Evolutionary conservation across 305 asterid genomes (phyloP).

Genomic region (Solanum chacoense): DNA sequence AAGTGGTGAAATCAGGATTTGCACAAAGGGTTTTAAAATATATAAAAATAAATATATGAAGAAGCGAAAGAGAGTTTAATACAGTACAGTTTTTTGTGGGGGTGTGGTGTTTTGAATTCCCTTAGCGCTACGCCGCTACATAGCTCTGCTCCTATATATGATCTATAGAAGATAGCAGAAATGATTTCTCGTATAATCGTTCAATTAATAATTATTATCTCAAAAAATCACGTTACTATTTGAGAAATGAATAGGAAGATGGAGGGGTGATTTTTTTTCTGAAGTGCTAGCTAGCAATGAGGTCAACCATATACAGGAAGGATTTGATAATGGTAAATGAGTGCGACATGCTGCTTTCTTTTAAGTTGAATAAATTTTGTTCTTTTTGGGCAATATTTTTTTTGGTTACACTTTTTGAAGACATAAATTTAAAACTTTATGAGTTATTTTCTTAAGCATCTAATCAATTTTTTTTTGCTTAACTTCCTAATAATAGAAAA

Average conservation of each 20-base stretch:
- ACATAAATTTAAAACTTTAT: neutral
- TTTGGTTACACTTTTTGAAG: neutral
- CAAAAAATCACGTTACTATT: neutral
- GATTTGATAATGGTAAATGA: neutral
- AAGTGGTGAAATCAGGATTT: neutral
- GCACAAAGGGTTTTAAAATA: neutral
- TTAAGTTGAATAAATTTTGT: neutral
- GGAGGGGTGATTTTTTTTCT: neutral
- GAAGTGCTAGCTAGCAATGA: neutral
- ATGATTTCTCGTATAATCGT: neutral
- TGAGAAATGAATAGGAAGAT: neutral
- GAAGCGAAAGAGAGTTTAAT: neutral
- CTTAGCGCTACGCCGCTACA: neutral
- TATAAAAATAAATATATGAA: neutral
- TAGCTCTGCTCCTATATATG: neutral
- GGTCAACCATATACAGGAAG: neutral
- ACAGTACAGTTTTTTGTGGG: neutral
- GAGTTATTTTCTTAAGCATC: neutral
- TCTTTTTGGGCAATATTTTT: neutral
- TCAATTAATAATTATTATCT: neutral
- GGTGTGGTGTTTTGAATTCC: neutral
- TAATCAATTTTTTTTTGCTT: neutral
- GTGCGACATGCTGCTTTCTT: constrained; percentile 4
- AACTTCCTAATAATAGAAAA: neutral
- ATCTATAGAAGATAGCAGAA: neutral